phyloP scores from a whole-genome alignment of 805 yeast genomes.

The Saccharomycopsis selenospora region DNA sequence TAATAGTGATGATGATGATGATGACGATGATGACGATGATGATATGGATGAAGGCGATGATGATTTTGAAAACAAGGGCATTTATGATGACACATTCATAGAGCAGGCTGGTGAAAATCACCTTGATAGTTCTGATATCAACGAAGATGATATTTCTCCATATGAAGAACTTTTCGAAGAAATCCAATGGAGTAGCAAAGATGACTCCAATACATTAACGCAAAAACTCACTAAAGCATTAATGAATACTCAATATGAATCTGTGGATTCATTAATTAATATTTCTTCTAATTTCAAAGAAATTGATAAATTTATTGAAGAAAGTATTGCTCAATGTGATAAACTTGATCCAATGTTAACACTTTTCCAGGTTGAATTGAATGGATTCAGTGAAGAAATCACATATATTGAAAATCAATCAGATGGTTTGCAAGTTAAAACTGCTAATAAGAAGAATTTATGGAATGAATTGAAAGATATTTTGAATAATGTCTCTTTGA shows the following conservation, averaged over 20 bases:
- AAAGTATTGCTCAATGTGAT: slow-evolving; percentile 47
- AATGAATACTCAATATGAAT: slow-evolving; percentile 52
- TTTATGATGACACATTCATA: slow-evolving; percentile 16
- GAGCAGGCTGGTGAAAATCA: slow-evolving; percentile 4
- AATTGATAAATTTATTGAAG: slow-evolving; percentile 36
- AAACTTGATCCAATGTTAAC: slow-evolving; percentile 47
- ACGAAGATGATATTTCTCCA: slow-evolving; percentile 24
- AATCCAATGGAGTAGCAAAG: slow-evolving; percentile 66
- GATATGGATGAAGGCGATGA: slow-evolving; percentile 15
- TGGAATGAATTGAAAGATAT: slow-evolving; percentile 65
- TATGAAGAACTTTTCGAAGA: slow-evolving; percentile 68
- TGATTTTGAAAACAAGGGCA: slow-evolving; percentile 6
- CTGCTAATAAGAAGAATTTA: slow-evolving; percentile 71
- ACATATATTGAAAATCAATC: slow-evolving; percentile 66
- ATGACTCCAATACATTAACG: slow-evolving; percentile 52
- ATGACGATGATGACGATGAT: slow-evolving; percentile 26
- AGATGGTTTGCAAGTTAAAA: slow-evolving; percentile 74
- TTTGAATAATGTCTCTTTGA: slow-evolving; percentile 61
- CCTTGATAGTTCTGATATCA: not conserved
- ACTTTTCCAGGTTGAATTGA: slow-evolving; percentile 52
- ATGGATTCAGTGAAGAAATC: slow-evolving; percentile 61
- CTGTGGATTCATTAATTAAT: slow-evolving; percentile 48
- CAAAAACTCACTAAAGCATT: slow-evolving; percentile 53
- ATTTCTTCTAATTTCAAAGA: slow-evolving; percentile 39
- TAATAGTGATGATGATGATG: slow-evolving; percentile 12